Base-by-base conservation (phyloP, 495 filamentous ascomycete genomes). In the Aeminium ludgeri region DNA sequence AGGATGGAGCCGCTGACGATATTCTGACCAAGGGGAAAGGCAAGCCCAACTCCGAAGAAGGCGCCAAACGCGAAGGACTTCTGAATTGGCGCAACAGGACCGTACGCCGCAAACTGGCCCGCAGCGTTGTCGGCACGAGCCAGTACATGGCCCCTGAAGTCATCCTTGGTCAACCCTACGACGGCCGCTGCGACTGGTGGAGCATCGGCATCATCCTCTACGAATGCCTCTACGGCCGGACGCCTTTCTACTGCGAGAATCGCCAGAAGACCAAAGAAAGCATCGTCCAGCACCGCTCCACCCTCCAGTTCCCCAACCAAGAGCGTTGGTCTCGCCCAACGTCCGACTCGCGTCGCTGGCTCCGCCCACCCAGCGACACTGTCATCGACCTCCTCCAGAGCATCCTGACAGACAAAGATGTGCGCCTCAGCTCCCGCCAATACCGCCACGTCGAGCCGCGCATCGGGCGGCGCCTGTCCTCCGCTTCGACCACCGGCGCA, bases 81-180 rank as follows among this genome's bases (percentile, higher is more conserved):
- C 59, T 93, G 17, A 72, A 73, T 44, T 87, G 81, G 78, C 73
- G 85, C 20, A 80, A 94, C 55, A 72, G 72, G 6, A 74, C 70
- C 32, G 74, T 83, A 10, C 80, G 72, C 49, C 71, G 86, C 28
- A 69, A 70, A 30, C 66, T 83, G 34, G 86, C 87, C 7, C 70
- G 73, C 39, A 91, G 82, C 47, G 73, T 92, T n/a, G 84, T 96
- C 28, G 87, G 87, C 2, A 96, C 87, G 1, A 92, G 84, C 55
- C 87, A 94, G 59, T 96, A 94, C 59, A 93, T 93, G 87, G 87
- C 87, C 1, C 87, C 87, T 2, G 87, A 94, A 60, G 80, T 96
- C 20, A 76, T 94, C 42, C 65, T 74, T 44, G 87, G 83, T 15
- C 70, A 85, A 36, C 59, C 67, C 20, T 94, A 96, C 55, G 87